A percentile compares a stretch with the other conserved stretches of the same genome.
phyloP scores from a whole-genome alignment of 345 rosid species.

The Citrus mangshanensis region DNA sequence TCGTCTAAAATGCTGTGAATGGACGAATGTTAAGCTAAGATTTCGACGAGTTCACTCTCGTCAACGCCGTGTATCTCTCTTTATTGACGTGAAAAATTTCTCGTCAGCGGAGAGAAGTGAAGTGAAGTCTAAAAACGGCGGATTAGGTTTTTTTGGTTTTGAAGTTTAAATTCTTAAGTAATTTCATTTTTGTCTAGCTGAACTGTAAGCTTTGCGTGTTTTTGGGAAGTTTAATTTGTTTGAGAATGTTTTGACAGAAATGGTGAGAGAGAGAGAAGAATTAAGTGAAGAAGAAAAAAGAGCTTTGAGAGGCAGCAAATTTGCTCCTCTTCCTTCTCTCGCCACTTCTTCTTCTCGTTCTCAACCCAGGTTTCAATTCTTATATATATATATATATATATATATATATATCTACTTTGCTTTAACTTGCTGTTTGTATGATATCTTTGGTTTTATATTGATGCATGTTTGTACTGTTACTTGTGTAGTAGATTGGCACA shows the following conservation, averaged over 20 bases:
- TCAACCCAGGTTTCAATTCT: slow-evolving; percentile 47
- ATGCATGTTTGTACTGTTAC: neutral
- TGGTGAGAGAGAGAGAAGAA: slow-evolving; percentile 38
- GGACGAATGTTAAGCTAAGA: neutral
- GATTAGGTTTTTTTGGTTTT: neutral
- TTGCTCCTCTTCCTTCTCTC: slow-evolving; percentile 80
- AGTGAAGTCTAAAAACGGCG: neutral
- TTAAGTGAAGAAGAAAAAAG: slow-evolving; percentile 83
- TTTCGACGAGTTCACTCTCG: neutral
- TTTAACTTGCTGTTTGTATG: neutral
- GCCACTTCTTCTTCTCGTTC: slow-evolving; percentile 36
- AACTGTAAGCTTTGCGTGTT: neutral
- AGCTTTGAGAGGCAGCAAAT: slow-evolving; percentile 96
- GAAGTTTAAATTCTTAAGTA: too few species aligned
- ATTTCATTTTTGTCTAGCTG: too few species aligned
- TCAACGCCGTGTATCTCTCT: neutral
- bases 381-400: too few species aligned
- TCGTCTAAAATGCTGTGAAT: neutral
- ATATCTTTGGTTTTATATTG: neutral
- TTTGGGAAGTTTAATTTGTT: neutral
- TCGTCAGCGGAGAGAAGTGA: neutral
- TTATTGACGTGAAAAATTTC: neutral
- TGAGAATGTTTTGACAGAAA: neutral
- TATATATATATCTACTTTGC: neutral
- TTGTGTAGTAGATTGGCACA: slow-evolving; percentile 64